phyloP scores from a whole-genome alignment of 352 stramenopile genomes.

The Phytophthora lateralis region DNA sequence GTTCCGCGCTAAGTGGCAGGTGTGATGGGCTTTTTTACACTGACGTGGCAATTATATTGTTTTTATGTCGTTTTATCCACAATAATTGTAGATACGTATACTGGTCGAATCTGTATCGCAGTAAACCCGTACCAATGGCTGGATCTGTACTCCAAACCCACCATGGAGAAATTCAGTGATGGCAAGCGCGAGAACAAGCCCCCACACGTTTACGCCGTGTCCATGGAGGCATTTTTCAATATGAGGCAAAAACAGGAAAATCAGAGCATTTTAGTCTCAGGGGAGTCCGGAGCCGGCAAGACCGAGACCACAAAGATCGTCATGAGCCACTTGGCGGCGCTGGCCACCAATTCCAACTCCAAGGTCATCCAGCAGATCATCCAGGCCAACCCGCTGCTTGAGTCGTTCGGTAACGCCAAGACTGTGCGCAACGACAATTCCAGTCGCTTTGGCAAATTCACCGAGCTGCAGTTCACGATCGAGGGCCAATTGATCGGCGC shows the following conservation, averaged over 20 bases:
- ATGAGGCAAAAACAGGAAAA: constrained; percentile 81
- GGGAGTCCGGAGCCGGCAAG: constrained; percentile 96
- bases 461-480: constrained; percentile 80
- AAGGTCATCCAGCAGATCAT: constrained; percentile 96
- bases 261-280: constrained; percentile 95
- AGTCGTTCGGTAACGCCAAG: constrained; percentile 89
- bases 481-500: constrained; percentile 81
- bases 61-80: constrained; percentile 3
- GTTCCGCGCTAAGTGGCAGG: constrained; percentile 8
- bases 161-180: constrained; percentile 80
- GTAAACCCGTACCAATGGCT: constrained; percentile 91
- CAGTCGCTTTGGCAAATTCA: constrained; percentile 89
- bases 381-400: constrained; percentile 89
- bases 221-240: constrained; percentile 87
- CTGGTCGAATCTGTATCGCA: constrained; percentile 87
- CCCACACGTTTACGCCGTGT: constrained; percentile 87
- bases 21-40: background rate
- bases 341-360: constrained; percentile 81
- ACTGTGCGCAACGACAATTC: constrained; percentile 89
- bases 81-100: constrained; percentile 74
- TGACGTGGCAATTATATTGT: constrained; percentile 11
- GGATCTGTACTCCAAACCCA: constrained; percentile 75
- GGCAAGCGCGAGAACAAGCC: constrained; percentile 73
- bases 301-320: constrained; percentile 97
- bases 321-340: constrained; percentile 92